Evolutionary conservation across 2,329 filamentous ascomycete genomes (phyloP).

Genomic region (Talaromyces sp.): DNA sequence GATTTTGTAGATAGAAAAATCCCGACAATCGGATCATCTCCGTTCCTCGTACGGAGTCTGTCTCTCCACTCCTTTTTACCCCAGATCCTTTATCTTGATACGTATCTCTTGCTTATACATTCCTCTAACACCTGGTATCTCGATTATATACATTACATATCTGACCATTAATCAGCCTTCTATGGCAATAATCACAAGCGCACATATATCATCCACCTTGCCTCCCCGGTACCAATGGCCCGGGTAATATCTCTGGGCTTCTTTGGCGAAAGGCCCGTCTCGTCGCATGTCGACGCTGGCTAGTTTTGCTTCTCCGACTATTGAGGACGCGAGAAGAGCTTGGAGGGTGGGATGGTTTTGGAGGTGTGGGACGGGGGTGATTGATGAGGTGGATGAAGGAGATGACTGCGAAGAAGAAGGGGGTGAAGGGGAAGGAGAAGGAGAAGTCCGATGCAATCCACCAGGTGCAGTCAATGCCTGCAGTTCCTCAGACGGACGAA

Average conservation of each 20-base stretch:
- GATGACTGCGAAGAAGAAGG: slow-evolving; percentile 19
- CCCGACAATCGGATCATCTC: background rate
- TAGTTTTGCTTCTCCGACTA: slow-evolving; percentile 77
- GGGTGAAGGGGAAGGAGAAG: slow-evolving; percentile 14
- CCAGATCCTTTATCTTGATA: background rate
- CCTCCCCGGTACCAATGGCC: slow-evolving; percentile 84
- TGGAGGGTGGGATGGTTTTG: slow-evolving; percentile 59
- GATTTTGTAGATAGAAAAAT: too few species aligned
- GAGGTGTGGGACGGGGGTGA: slow-evolving; percentile 14
- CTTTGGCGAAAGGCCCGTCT: slow-evolving; percentile 91
- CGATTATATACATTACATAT: background rate
- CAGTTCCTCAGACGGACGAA: slow-evolving; percentile 62
- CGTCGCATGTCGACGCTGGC: slow-evolving; percentile 77
- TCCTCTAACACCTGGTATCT: background rate
- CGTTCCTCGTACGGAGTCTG: background rate
- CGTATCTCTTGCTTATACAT: background rate
- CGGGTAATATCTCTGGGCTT: slow-evolving; percentile 84
- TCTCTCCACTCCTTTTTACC: background rate
- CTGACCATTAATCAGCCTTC: slow-evolving; percentile 31
- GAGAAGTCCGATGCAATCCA: slow-evolving; percentile 30
- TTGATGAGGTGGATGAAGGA: slow-evolving; percentile 18
- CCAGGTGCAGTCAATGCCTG: slow-evolving; percentile 51
- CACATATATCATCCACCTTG: slow-evolving; percentile 94
- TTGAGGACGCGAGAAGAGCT: slow-evolving; percentile 71
- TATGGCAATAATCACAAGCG: slow-evolving; percentile 73